These are phyloP conservation scores for Camelina sativa DNA, from an alignment of 345 rosid species.

Conservation along the genomic window DNA sequence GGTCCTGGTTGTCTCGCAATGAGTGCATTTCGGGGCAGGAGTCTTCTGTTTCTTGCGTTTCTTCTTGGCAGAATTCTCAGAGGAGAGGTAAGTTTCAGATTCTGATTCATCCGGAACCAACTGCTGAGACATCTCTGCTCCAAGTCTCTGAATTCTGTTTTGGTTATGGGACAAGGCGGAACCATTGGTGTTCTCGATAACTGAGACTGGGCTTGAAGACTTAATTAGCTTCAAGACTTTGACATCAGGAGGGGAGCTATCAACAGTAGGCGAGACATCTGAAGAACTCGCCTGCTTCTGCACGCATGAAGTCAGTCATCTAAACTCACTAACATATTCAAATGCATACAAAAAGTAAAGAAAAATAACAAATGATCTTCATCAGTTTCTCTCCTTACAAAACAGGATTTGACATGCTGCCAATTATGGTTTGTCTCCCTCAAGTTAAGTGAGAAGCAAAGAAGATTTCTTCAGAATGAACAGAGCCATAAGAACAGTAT, in stretches of 20 bases:
- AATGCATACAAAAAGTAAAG: constrained; percentile 1
- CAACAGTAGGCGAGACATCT: constrained; percentile 50
- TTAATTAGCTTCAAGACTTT: constrained; percentile 53
- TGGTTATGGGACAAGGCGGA: constrained; percentile 58
- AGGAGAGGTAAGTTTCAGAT: constrained; percentile 44
- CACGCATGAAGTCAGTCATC: constrained; percentile 41
- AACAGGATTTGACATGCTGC: background rate
- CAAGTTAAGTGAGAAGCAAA: background rate
- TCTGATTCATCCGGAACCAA: constrained; percentile 45
- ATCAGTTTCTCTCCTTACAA: background rate
- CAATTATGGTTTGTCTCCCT: background rate
- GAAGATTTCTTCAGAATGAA: too few relatives aligned
- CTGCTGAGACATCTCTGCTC: constrained; percentile 16
- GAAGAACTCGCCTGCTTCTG: constrained; percentile 45
- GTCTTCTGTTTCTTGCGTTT: constrained; percentile 52
- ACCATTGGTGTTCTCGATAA: constrained; percentile 67
- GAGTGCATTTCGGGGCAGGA: constrained; percentile 60
- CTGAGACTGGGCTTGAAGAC: constrained; percentile 74
- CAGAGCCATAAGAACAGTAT: background rate
- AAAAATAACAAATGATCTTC: background rate
- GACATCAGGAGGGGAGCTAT: constrained; percentile 42
- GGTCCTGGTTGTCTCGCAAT: constrained; percentile 75
- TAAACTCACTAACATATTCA: constrained; percentile 20
- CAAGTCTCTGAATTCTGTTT: constrained; percentile 39
- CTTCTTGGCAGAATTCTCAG: constrained; percentile 46